These are phyloP conservation scores for Penicillium alfredii DNA, from an alignment of 495 filamentous ascomycete genomes.

Conservation along the genomic window DNA sequence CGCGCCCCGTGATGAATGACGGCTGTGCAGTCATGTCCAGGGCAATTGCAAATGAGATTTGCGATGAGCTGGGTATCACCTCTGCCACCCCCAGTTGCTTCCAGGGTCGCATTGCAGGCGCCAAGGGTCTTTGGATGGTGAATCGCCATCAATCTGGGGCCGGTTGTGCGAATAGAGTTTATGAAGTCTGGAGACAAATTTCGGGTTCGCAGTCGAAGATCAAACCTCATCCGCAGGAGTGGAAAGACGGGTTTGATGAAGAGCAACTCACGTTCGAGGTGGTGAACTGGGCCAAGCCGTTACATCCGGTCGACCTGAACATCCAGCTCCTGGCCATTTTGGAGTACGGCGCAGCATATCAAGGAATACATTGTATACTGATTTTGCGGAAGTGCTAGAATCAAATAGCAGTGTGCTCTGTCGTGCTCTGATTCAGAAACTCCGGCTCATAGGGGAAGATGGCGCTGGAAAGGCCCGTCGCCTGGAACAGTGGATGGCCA, in stretches of 20 bases:
- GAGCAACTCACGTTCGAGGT: slow-evolving; percentile 70
- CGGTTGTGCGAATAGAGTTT: slow-evolving; percentile 16
- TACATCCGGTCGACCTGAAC: slow-evolving; percentile 63
- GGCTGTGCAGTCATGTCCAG: slow-evolving; percentile 70
- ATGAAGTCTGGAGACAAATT: slow-evolving; percentile 67
- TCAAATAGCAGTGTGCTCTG: slow-evolving; percentile 30
- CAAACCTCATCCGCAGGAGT: slow-evolving; percentile 49
- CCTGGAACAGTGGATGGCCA: slow-evolving; percentile 32
- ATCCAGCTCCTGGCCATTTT: slow-evolving; percentile 75
- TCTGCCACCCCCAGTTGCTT: slow-evolving; percentile 62
- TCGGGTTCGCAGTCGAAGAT: slow-evolving; percentile 79
- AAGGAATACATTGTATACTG: slow-evolving; percentile 45
- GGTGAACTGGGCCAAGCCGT: slow-evolving; percentile 52
- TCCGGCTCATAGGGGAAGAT: slow-evolving; percentile 25
- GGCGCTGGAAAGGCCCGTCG: slow-evolving; percentile 17
- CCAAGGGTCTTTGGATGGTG: slow-evolving; percentile 88
- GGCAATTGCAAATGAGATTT: slow-evolving; percentile 53
- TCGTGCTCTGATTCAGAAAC: slow-evolving; percentile 34
- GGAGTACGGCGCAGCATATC: slow-evolving; percentile 55
- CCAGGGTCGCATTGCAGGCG: slow-evolving; percentile 75
- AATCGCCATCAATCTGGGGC: slow-evolving; percentile 36
- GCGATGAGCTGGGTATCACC: slow-evolving; percentile 51
- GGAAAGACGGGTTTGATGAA: slow-evolving; percentile 28
- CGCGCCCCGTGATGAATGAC: slow-evolving; percentile 67
- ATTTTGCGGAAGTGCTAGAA: slow-evolving; percentile 55